Percentiles rank a stretch among this genome's conserved stretches.
Conservation (phyloP, 2,329 filamentous ascomycete species). For the Exophiala spinifera region DNA sequence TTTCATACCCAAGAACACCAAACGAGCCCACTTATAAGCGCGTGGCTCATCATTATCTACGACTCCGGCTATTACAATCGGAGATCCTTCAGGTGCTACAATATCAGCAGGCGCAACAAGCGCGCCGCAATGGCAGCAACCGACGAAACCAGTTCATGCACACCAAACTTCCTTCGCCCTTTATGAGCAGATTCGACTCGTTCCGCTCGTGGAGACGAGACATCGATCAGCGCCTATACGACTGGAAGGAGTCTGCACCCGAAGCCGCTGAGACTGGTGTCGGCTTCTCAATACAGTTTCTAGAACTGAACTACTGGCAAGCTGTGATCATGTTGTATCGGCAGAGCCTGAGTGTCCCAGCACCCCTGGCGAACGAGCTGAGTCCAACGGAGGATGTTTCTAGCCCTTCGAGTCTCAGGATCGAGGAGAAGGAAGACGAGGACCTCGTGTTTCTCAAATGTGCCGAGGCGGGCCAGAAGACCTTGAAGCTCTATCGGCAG, state of each 20-base stretch:
- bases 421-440: constrained; percentile 63
- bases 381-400: constrained; percentile 57
- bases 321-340: constrained; percentile 93
- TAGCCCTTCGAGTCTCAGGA: constrained; percentile 50
- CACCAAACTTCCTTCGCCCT: constrained; percentile 76
- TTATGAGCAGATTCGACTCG: constrained; percentile 75
- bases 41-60: constrained; percentile 88
- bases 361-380: constrained; percentile 77
- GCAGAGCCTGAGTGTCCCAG: constrained; percentile 82
- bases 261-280: constrained; percentile 77
- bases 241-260: constrained; percentile 84
- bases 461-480: constrained; percentile 89
- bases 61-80: constrained; percentile 81
- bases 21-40: constrained; percentile 79
- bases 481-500: constrained; percentile 84
- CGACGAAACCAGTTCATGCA: constrained; percentile 70
- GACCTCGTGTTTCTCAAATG: constrained; percentile 92
- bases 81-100: constrained; percentile 93
- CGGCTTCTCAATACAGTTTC: constrained; percentile 80
- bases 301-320: constrained; percentile 97
- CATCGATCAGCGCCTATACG: constrained; percentile 75
- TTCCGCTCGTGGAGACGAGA: constrained; percentile 87
- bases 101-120: constrained; percentile 81
- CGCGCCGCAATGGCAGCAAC: constrained; percentile 64
- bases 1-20: constrained; percentile 60